Conservation (phyloP, 768 basidiomycete species). For the Lactifluus volemus region DNA sequence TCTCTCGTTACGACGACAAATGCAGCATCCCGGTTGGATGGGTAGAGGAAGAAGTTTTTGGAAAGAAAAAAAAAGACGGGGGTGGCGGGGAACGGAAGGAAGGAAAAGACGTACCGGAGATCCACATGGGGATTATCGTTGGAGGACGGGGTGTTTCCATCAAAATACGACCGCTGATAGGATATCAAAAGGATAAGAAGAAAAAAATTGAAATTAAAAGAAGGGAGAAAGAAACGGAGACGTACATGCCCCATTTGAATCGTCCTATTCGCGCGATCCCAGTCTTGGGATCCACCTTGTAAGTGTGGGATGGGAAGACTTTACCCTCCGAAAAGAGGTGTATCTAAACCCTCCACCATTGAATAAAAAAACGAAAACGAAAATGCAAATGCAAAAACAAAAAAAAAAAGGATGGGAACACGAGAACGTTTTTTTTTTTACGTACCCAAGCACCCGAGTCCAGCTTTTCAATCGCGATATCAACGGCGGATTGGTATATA, state of each 20-base stretch:
- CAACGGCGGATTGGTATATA: conserved; percentile 79
- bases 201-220: no score
- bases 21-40: no score
- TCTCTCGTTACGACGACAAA: no score
- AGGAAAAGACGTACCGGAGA: conserved; percentile 47
- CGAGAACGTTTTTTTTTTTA: no score
- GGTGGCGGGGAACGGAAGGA: no score
- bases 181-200: no score
- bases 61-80: not conserved
- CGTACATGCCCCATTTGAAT: conserved; percentile 96
- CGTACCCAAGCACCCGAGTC: conserved; percentile 78
- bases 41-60: no score
- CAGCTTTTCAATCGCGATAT: conserved; percentile 72
- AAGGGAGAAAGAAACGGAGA: conserved; percentile 19
- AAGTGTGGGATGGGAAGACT: conserved; percentile 63
- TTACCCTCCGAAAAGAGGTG: conserved; percentile 90
- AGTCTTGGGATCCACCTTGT: conserved; percentile 29
- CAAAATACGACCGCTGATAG: conserved; percentile 67
- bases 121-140: conserved; percentile 86
- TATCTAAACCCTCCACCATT: conserved; percentile 38
- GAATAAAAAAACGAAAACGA: no score
- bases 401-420: no score
- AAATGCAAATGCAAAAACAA: no score
- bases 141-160: conserved; percentile 63
- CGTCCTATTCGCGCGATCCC: conserved; percentile 49